Base-by-base conservation (phyloP, 768 basidiomycete genomes). In the Exsudoporus frostii region DNA sequence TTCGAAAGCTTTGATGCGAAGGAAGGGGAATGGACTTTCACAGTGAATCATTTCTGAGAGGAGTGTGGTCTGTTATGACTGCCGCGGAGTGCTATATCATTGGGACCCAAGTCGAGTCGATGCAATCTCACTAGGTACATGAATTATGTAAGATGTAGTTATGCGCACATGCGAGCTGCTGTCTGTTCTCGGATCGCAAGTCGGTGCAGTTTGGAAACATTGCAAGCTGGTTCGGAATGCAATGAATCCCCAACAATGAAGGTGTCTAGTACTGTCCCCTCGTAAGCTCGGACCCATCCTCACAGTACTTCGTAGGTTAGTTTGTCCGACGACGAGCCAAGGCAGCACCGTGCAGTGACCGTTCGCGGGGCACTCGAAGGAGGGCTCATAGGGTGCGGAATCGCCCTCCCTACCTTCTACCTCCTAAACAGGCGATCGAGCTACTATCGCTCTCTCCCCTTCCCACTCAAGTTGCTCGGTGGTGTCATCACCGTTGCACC, bases 11-110 rank as follows among this genome's bases (percentile, higher is more conserved):
- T 90, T 69, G 87, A 93, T 53, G 78, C 84, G 49, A 76, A 76
- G 61, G 83, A 85, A 62, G 97, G 97, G 47, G 86, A 81, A 71
- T 98, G 96, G 96, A 88, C 84, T 45, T 98, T 99, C 73, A 84
- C 79, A 29, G 97, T 98, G 56, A 86, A 93, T 66, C 92, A 96
- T 74, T 99, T 98, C 76, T 92, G 71, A 79, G 53, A 27, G 27
- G n/a, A 39, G 17, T 38, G 22, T 50, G 10, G 27, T 49, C 42
- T 41, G 37, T n/a, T 33, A 17, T 45, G 29, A 40, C 30, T 11
- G n/a, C 46, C 2, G 10, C n/a, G 42, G 34, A 37, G 29, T 44
- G 48, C 47, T 53, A 51, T 44, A 60, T 59, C 54, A 50, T 52
- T 40, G 42, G 41, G 45, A 51, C n/a, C n/a, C 20, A 48, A 45